A percentile compares a stretch with the other conserved stretches of the same genome.
These are phyloP conservation scores for Vicia faba DNA, from an alignment of 306 rosid genomes.

Conservation along the genomic window DNA sequence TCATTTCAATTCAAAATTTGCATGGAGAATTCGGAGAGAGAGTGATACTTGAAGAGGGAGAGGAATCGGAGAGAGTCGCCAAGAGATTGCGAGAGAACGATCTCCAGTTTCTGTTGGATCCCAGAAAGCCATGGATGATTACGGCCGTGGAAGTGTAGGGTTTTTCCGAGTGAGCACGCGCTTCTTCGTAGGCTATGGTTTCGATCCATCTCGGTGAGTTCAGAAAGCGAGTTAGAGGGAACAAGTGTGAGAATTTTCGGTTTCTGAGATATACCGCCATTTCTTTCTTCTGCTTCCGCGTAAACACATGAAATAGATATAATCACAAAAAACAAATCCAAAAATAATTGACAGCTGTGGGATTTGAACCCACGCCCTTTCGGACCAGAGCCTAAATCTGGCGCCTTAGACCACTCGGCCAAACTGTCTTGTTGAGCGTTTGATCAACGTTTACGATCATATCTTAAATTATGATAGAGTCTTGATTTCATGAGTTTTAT, in stretches of 20 bases:
- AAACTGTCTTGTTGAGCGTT: conserved; percentile 46
- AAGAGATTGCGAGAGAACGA: conserved; percentile 75
- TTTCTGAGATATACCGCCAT: conserved; percentile 61
- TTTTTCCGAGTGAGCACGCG: conserved; percentile 48
- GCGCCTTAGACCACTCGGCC: conserved; percentile 98
- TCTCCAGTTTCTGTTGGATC: conserved; percentile 84
- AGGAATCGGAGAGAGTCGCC: conserved; percentile 58
- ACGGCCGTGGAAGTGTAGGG: conserved; percentile 76
- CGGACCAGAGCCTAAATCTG: conserved; percentile 99
- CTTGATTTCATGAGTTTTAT: too few species aligned
- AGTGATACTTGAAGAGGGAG: conserved; percentile 59
- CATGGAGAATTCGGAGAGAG: neutral
- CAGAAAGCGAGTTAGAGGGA: conserved; percentile 50
- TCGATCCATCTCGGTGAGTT: conserved; percentile 49
- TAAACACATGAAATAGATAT: too few species aligned
- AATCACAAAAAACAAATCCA: too few species aligned
- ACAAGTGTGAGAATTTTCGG: conserved; percentile 33
- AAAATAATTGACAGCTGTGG: conserved; percentile 73
- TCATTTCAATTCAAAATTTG: conserved; percentile 2
- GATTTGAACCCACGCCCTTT: conserved; percentile 98
- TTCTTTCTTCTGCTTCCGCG: too few species aligned
- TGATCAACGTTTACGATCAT: too few species aligned
- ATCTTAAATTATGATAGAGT: too few species aligned
- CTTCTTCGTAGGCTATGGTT: conserved; percentile 84
- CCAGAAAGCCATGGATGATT: conserved; percentile 82